phyloP scores from a whole-genome alignment of 805 yeast genomes.

The Saccharomycopsis sp. region DNA sequence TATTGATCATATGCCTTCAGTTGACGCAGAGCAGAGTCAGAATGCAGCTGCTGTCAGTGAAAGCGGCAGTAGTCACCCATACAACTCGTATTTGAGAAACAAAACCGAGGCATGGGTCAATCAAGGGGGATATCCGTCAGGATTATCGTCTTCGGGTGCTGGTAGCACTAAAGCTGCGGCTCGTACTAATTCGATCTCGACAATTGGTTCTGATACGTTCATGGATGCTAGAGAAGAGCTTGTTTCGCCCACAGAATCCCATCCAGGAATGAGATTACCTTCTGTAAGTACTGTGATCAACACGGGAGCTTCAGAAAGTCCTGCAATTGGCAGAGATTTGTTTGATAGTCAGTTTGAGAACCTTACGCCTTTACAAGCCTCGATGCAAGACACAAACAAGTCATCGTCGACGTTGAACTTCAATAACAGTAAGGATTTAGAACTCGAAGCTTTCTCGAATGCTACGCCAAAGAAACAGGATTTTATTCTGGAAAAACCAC shows the following conservation, averaged over 20 bases:
- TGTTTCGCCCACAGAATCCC: constrained; percentile 8
- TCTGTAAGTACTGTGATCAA: background rate
- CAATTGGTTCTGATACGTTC: constrained; percentile 12
- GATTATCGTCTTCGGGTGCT: background rate
- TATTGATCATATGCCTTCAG: constrained; percentile 1
- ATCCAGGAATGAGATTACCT: background rate
- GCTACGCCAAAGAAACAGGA: background rate
- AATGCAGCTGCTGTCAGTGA: background rate
- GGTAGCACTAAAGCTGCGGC: background rate
- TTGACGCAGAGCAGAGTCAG: background rate
- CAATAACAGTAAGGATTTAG: constrained; percentile 1
- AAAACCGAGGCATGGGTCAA: constrained; percentile 1
- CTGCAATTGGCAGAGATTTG: background rate
- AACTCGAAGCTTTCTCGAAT: background rate
- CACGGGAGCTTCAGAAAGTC: background rate
- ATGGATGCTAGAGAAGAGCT: constrained; percentile 20
- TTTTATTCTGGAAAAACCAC: background rate
- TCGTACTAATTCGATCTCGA: constrained; percentile 12
- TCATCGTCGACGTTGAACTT: constrained; percentile 8
- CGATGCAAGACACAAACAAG: background rate
- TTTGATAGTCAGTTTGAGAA: constrained; percentile 7
- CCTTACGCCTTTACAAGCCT: background rate
- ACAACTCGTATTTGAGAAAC: background rate
- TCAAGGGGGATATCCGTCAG: background rate
- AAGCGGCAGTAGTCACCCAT: background rate